phyloP scores from a whole-genome alignment of 257 asterid genomes.

The Solanum pimpinellifolium region DNA sequence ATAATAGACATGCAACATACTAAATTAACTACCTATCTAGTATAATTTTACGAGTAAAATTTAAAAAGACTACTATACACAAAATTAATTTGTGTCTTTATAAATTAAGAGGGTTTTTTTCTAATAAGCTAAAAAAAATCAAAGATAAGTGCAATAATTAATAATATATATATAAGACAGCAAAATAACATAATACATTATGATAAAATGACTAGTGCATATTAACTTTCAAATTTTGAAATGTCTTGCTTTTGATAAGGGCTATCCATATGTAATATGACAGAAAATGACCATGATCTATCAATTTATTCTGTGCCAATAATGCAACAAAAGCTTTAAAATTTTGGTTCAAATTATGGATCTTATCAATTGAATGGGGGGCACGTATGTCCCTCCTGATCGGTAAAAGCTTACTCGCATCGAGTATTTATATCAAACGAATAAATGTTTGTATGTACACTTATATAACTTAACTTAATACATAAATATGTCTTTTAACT shows the following conservation, averaged over 20 bases:
- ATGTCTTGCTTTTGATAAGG: neutral
- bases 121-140: no score
- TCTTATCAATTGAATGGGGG: neutral
- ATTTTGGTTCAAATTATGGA: neutral
- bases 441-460: neutral
- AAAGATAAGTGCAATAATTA: neutral
- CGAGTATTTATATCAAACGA: neutral
- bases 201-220: neutral
- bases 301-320: neutral
- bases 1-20: neutral
- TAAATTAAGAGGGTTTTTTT: no score
- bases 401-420: neutral
- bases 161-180: neutral
- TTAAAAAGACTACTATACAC: neutral
- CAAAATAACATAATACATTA: neutral
- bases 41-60: neutral
- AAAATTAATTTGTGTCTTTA: no score
- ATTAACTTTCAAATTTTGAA: neutral
- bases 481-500: no score
- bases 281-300: neutral
- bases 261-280: neutral
- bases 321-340: neutral
- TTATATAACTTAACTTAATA: neutral
- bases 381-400: neutral
- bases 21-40: no score